A percentile compares a stretch with the other conserved stretches of the same genome.
phyloP scores from a whole-genome alignment of 805 yeast species.

The Wickerhamomyces bovis region DNA sequence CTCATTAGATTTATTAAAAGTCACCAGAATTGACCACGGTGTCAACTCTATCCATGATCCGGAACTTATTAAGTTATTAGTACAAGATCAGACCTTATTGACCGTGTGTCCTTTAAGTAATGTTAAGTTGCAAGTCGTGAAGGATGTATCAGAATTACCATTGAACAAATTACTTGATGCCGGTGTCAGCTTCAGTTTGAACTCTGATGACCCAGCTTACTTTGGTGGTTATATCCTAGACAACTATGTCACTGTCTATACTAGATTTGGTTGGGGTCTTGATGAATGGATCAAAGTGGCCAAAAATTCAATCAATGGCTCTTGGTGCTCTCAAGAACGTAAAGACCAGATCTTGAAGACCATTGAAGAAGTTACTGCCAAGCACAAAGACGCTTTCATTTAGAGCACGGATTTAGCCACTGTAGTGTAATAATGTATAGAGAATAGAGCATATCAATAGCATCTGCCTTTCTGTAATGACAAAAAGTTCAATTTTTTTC shows the following conservation, averaged over 20 bases:
- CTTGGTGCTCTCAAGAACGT: conserved; percentile 66
- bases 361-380: conserved; percentile 37
- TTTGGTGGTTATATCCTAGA: conserved; percentile 82
- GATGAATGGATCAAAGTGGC: conserved; percentile 62
- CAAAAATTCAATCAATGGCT: conserved; percentile 59
- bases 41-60: conserved; percentile 54
- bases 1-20: conserved; percentile 53
- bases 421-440: too few relatives aligned
- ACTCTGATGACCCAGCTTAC: conserved; percentile 78
- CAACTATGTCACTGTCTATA: conserved; percentile 62
- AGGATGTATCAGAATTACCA: conserved; percentile 63
- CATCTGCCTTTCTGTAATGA: too few relatives aligned
- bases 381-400: conserved; percentile 22
- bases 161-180: conserved; percentile 52
- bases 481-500: too few relatives aligned
- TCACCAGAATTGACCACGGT: conserved; percentile 77
- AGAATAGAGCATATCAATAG: not conserved
- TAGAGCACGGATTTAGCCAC: too few relatives aligned
- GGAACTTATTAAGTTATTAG: conserved; percentile 50
- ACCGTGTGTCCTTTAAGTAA: conserved; percentile 77
- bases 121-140: conserved; percentile 67
- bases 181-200: conserved; percentile 66
- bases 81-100: conserved; percentile 49
- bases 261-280: conserved; percentile 54
- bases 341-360: conserved; percentile 35